Conservation (phyloP, 805 yeast species). For the Zygosaccharomyces kombuchaensis region DNA sequence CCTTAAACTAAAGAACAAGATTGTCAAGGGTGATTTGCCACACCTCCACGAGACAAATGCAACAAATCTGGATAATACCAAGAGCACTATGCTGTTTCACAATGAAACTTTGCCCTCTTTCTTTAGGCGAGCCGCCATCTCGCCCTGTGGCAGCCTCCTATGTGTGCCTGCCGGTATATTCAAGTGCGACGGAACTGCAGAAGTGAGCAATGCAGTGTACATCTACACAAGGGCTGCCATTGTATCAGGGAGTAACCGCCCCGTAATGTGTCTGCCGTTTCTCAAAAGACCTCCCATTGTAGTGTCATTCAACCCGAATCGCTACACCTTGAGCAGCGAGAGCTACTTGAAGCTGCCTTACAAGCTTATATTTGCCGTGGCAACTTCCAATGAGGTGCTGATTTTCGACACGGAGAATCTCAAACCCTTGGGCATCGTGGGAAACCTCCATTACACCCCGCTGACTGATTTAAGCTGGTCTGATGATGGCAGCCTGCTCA, state of each 20-base stretch:
- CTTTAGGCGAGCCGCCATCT: conserved; percentile 77
- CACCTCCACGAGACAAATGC: conserved; percentile 13
- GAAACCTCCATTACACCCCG: conserved; percentile 82
- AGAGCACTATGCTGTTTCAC: conserved; percentile 56
- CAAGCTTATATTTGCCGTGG: conserved; percentile 84
- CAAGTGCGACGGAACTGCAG: conserved; percentile 34
- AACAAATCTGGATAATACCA: conserved; percentile 25
- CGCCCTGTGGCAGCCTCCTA: conserved; percentile 84
- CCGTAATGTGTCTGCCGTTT: conserved; percentile 76
- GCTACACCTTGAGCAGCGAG: conserved; percentile 37
- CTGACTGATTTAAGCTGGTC: conserved; percentile 89
- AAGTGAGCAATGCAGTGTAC: conserved; percentile 63
- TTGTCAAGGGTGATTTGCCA: conserved; percentile 58
- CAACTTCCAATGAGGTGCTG: conserved; percentile 80
- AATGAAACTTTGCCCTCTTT: conserved; percentile 87
- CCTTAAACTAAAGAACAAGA: conserved; percentile 37
- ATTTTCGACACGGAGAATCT: conserved; percentile 74
- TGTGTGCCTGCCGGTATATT: conserved; percentile 74
- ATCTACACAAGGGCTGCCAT: conserved; percentile 71
- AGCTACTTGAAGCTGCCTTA: conserved; percentile 59
- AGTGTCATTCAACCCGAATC: conserved; percentile 67
- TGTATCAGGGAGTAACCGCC: conserved; percentile 44
- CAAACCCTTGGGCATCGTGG: conserved; percentile 66
- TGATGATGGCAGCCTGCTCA: conserved; percentile 60
- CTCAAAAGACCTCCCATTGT: conserved; percentile 81